Evolutionary conservation across 148 eudicot genomes (phyloP), one percentile per base, ranked within the genome.

Genomic region (Persicaria maculosa): DNA sequence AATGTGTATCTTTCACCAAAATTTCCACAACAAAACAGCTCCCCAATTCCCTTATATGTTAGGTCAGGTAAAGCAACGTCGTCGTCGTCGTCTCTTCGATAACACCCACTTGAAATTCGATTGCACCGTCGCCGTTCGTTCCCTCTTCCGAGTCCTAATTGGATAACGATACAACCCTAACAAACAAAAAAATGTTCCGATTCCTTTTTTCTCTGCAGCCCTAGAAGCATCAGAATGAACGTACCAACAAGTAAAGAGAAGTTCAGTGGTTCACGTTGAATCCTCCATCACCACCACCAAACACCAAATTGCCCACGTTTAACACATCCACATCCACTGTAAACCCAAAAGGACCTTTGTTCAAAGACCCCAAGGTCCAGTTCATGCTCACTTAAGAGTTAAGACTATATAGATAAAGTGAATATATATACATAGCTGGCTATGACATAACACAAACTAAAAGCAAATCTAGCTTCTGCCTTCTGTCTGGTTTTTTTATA

Each of bases 401-500:
- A 31, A 22, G 44, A 61, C 40, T 22, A 12, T 22, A 12, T 25
- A 8, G 2, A 9, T 25, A 59, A 20, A 59, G 25, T 3, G 12
- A 59, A 20, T 25, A 12, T 52, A 15, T 2, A 59, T 9, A 59
- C 3, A 22, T 54, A 40, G 14, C 6, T 36, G 68, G 44, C 68
- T 65, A 65, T 43, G 19, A 65, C 67, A 59, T 36, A n/a, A 65
- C 8, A 65, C 46, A 43, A 65, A 65, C 46, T 65, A 65, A 40
- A 65, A 65, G 14, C 70, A 65, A 65, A 65, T 65, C 70, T 65
- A 40, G n/a, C 15, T 40, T 16, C 46, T 40, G 70, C 6, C 44
- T 58, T 65, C 40, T 31, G 40, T 31, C 40, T 31, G 40, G 40
- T 31, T 31, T n/a, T 40, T 65, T 65, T 65, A 65, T 65, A 65